Evolutionary conservation across 2,329 filamentous ascomycete species (phyloP).

Genomic region (Paraphoma chrysanthemicola): DNA sequence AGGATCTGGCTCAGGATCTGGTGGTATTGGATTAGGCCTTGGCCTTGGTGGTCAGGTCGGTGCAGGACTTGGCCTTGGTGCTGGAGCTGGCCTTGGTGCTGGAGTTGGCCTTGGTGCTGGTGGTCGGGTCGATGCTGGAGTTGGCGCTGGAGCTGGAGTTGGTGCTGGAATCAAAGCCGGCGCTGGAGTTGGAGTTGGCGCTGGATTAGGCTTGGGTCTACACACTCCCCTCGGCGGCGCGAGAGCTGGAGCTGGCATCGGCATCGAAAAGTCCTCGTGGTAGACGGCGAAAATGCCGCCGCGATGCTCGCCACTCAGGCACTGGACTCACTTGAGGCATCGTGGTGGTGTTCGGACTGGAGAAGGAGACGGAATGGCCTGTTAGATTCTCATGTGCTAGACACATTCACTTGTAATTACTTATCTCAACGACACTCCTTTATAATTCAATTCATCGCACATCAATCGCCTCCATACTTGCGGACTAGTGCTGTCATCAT

Average conservation of each 20-base stretch:
- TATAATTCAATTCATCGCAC: not conserved
- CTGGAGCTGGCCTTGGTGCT: not conserved
- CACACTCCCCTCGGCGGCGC: too few relatives aligned
- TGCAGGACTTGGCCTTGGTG: too few relatives aligned
- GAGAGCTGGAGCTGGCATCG: too few relatives aligned
- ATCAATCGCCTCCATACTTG: constrained; percentile 65
- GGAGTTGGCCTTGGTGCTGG: not conserved
- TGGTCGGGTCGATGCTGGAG: constrained; percentile 27
- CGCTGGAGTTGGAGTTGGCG: too few relatives aligned
- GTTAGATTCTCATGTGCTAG: not conserved
- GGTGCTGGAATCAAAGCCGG: constrained; percentile 32
- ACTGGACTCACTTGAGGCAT: constrained; percentile 24
- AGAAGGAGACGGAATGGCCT: not conserved
- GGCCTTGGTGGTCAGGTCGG: too few relatives aligned
- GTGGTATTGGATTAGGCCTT: too few relatives aligned
- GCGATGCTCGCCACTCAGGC: constrained; percentile 33
- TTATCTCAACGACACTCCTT: constrained; percentile 7
- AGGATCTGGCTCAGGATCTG: too few relatives aligned
- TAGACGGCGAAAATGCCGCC: constrained; percentile 28
- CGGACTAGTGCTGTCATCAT: constrained; percentile 78
- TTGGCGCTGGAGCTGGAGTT: constrained; percentile 47
- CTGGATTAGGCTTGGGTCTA: too few relatives aligned
- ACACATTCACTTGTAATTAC: constrained; percentile 9
- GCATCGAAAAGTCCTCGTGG: not conserved
- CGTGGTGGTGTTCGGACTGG: not conserved